Base-by-base conservation (phyloP, 305 asterid genomes). In the Fraxinus nigra region DNA sequence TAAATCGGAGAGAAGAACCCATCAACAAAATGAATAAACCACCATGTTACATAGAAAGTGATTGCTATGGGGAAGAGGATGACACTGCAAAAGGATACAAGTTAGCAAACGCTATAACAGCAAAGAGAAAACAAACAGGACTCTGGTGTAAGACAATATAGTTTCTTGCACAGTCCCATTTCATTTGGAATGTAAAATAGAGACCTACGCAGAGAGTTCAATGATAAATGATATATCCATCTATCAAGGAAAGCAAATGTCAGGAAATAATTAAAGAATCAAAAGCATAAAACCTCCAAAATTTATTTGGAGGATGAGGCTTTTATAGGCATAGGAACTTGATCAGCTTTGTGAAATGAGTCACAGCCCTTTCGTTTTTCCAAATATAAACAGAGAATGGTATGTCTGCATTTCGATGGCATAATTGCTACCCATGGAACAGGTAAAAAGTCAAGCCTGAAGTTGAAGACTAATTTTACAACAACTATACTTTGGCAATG, bases 1-100 rank as follows among this genome's bases (percentile, higher is more conserved):
- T 82, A 82, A 67, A 77, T 82, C 2, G 81, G 81, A 32, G 84
- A 77, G 72, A 82, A 82, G 81, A 82, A 82, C 30, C 74, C 77
- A 76, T 82, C 84, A 43, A 82, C 84, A 22, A 82, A 82, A 82
- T 82, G 77, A 76, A 82, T 82, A 65, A 82, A 82, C 84, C 84
- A 76, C 81, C 84, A 82, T 9, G 84, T 81, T 16, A 81, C 20
- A 48, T 81, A 81, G 67, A 81, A 82, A 40, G 84, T 81, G 70
- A 81, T 76, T 73, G 84, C 84, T 76, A 81, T 65, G 26, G 81
- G 84, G 54, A 81, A 81, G 24, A 81, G 56, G 81, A 81, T 81
- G 73, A 76, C 84, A 76, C 84, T 76, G 81, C 82, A 82, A 78
- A 76, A 77, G 40, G 22, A 69, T 13, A 69, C n/a, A 22, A 69